Evolutionary conservation across 106 monocot genomes (phyloP).

Genomic region (Acorus gramineus): DNA sequence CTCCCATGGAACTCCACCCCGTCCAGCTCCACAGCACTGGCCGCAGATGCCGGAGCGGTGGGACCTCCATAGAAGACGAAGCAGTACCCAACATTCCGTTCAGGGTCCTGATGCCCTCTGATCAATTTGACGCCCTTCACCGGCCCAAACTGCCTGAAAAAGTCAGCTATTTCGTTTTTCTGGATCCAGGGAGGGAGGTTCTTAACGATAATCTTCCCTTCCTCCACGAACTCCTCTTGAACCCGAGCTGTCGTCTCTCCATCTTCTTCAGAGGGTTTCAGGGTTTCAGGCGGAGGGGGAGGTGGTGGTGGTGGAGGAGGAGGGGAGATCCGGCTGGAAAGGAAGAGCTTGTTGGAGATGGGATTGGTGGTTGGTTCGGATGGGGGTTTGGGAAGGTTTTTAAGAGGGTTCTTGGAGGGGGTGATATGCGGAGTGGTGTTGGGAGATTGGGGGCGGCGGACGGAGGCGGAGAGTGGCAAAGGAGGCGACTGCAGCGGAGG

Average conservation of each 20-base stretch:
- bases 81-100: constrained; percentile 85
- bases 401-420: not conserved
- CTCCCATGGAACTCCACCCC: constrained; percentile 83
- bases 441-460: constrained; percentile 22
- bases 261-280: not conserved
- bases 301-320: constrained; percentile 43
- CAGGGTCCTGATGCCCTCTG: constrained; percentile 67
- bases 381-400: not conserved
- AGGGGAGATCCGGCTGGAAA: constrained; percentile 61
- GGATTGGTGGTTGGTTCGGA: constrained; percentile 30
- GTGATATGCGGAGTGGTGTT: not conserved
- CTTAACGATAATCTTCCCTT: constrained; percentile 78
- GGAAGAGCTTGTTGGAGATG: constrained; percentile 66
- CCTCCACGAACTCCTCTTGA: constrained; percentile 34
- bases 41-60: constrained; percentile 55
- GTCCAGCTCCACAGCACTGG: constrained; percentile 66
- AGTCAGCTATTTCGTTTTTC: constrained; percentile 79
- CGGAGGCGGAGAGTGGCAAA: constrained; percentile 3
- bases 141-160: constrained; percentile 89
- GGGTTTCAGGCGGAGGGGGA: not conserved
- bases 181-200: constrained; percentile 88
- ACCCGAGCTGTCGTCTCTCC: not conserved
- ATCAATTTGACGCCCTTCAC: constrained; percentile 76
- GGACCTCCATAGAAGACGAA: constrained; percentile 83
- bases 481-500: constrained; percentile 2